Base-by-base conservation (phyloP, 306 rosid species). In the Benincasa hispida region DNA sequence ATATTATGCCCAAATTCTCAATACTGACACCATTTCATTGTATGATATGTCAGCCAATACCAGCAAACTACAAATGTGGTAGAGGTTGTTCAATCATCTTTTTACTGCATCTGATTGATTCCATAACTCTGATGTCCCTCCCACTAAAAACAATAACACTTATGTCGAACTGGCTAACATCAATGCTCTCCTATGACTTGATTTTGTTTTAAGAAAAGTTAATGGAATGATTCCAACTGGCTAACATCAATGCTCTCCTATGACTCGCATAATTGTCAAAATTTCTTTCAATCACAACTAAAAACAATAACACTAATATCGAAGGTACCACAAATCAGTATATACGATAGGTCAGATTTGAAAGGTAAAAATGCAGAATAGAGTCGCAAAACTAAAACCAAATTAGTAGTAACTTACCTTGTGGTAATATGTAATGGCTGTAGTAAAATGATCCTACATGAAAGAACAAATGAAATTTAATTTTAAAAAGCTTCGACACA, bases 371-470 rank as follows among this genome's bases (percentile, higher is more conserved):
- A 35, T 19, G 35, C 78, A 41, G 72, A 39, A 66, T 50, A 14
- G 32, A 9, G 47, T 10, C 4, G 25, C 48, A n/a, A 56, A 59
- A 76, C 25, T n/a, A 41, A 61, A 61, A 65, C 39, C 48, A 55
- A 39, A 45, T 2, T 60, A 28, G 51, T 10, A 19, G 1, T 34
- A 54, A 24, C 66, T 42, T 65, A 90, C 98, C 84, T 89, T 91
- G 88, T 91, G 98, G 84, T 90, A 94, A 83, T 82, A 86, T 18
- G 91, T 79, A 65, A 89, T 90, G 57, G 98, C 95, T 42, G 93
- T 82, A 18, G 85, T 78, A 81, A 81, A 92, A 69, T 94, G 87
- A 76, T 94, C 95, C 98, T 94, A 89, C 86, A 85, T 58, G 65
- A 76, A 81, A 55, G 14, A 68, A 37, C 59, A 48, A 48, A 76